These are phyloP conservation scores for Lophiotrema nucula DNA, from an alignment of 495 filamentous ascomycete species.

Conservation along the genomic window DNA sequence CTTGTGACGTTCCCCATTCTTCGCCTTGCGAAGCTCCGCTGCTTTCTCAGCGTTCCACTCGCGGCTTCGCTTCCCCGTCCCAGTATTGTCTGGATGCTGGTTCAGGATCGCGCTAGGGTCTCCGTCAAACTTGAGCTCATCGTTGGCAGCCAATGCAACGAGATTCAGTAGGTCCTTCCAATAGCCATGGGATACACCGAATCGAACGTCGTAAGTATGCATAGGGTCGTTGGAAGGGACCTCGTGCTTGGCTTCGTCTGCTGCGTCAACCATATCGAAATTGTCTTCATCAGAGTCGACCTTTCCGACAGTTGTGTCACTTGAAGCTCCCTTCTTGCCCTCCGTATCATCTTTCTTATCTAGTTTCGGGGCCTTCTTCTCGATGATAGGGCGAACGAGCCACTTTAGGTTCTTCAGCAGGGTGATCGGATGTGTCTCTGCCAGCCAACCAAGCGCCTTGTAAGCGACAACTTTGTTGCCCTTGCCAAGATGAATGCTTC, in stretches of 20 bases:
- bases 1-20: constrained; percentile 41
- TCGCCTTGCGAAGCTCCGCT: constrained; percentile 33
- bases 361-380: constrained; percentile 44
- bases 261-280: constrained; percentile 33
- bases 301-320: constrained; percentile 14
- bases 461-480: constrained; percentile 43
- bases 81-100: constrained; percentile 17
- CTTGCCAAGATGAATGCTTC: constrained; percentile 53
- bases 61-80: constrained; percentile 29
- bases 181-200: constrained; percentile 50
- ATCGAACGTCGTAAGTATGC: constrained; percentile 39
- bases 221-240: constrained; percentile 9
- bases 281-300: constrained; percentile 33
- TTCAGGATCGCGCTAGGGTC: constrained; percentile 39
- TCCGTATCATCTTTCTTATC: constrained; percentile 14
- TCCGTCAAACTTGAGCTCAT: constrained; percentile 37
- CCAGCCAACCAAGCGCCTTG: constrained; percentile 49
- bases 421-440: constrained; percentile 46
- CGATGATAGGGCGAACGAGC: constrained; percentile 48
- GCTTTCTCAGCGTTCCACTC: constrained; percentile 21
- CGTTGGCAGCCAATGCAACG: constrained; percentile 44
- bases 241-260: constrained; percentile 30
- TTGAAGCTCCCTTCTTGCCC: constrained; percentile 18
- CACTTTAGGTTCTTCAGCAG: constrained; percentile 47
- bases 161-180: constrained; percentile 54